Conservation (phyloP, 2,329 filamentous ascomycete species). For the Fusarium dlaminii region DNA sequence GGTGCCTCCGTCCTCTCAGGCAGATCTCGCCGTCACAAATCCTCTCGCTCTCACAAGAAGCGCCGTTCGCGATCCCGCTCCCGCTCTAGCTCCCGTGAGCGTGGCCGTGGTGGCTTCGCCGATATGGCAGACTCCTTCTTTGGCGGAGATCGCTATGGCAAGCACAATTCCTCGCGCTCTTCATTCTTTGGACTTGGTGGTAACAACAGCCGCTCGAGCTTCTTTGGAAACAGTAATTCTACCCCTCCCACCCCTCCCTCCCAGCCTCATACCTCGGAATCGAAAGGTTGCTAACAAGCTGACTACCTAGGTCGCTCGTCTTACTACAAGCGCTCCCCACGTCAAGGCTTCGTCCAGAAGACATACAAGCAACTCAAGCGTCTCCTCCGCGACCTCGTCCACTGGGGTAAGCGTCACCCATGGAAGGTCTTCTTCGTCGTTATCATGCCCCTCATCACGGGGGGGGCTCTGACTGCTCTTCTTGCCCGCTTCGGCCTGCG, state of each 20-base stretch:
- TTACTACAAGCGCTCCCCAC: conserved; percentile 84
- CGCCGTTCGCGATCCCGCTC: conserved; percentile 52
- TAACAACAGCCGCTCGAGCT: conserved; percentile 55
- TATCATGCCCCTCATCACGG: conserved; percentile 86
- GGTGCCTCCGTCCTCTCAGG: conserved; percentile 46
- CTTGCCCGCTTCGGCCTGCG: conserved; percentile 82
- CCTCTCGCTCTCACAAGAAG: conserved; percentile 48
- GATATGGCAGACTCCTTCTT: conserved; percentile 48
- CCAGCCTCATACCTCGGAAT: neutral
- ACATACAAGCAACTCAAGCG: conserved; percentile 80
- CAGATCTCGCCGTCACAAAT: conserved; percentile 42
- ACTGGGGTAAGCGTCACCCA: conserved; percentile 85
- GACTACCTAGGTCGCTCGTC: conserved; percentile 59
- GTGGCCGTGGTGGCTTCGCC: conserved; percentile 46
- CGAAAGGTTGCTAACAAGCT: neutral
- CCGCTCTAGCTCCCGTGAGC: conserved; percentile 48
- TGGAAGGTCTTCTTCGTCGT: conserved; percentile 88
- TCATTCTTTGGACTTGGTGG: conserved; percentile 60
- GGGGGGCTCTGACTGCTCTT: conserved; percentile 81
- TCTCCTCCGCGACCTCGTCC: conserved; percentile 80
- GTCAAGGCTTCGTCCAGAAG: conserved; percentile 79
- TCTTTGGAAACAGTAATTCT: conserved; percentile 56
- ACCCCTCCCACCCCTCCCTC: neutral
- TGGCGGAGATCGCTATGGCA: conserved; percentile 48
- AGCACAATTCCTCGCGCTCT: conserved; percentile 54